Evolutionary conservation across 2,329 filamentous ascomycete species (phyloP).

Genomic region (Sporothrix pseudoabietina): DNA sequence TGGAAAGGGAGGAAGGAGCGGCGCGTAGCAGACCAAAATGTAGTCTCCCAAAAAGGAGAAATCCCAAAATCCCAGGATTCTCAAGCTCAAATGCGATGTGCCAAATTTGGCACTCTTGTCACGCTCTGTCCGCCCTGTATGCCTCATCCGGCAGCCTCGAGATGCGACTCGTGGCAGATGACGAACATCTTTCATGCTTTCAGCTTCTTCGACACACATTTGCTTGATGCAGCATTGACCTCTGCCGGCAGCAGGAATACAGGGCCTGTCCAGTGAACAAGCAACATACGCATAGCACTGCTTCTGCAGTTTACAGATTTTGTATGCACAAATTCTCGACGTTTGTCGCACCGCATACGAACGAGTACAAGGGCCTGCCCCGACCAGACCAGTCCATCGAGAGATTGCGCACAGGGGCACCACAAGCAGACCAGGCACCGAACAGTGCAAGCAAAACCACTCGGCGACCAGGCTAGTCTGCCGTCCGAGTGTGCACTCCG

Average conservation of each 20-base stretch:
- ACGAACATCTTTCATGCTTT: conserved; percentile 14
- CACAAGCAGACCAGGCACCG: not conserved
- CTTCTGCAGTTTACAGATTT: not conserved
- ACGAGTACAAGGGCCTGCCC: conserved; percentile 16
- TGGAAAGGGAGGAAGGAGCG: not conserved
- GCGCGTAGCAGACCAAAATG: not conserved
- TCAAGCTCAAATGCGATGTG: not conserved
- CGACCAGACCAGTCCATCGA: not conserved
- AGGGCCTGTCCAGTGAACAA: not conserved
- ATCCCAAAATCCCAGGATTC: not conserved
- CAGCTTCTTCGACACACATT: conserved; percentile 4
- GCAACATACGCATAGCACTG: not conserved
- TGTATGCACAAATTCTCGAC: conserved; percentile 1
- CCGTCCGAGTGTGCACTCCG: not conserved
- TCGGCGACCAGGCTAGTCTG: not conserved
- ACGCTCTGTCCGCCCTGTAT: not conserved
- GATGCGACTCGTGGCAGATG: not conserved
- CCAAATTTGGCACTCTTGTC: not conserved
- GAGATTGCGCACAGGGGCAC: not conserved
- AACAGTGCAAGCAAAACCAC: not conserved
- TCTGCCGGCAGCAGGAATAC: not conserved
- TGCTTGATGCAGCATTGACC: conserved; percentile 8
- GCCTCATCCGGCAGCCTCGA: not conserved
- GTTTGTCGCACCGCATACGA: not conserved
- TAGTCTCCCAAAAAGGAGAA: not conserved